Conservation (phyloP, 2,329 filamentous ascomycete species). For the Onygenales sp. region DNA sequence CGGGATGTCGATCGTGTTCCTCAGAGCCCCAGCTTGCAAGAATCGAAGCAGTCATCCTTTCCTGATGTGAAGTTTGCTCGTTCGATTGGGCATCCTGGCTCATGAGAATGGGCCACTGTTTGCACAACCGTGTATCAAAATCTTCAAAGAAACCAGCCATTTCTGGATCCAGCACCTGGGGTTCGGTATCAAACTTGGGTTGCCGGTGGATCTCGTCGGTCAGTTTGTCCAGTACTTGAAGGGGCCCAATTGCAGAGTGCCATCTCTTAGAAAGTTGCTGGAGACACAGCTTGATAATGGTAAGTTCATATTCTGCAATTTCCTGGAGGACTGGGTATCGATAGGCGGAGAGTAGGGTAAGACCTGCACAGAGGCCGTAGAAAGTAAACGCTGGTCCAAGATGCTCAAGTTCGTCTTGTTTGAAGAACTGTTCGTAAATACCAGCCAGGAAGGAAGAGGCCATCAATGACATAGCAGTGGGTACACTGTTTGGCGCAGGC, state of each 20-base stretch:
- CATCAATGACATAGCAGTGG: conserved; percentile 28
- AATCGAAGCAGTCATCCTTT: no score
- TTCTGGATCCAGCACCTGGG: not conserved
- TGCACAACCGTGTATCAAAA: not conserved
- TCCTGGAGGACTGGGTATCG: conserved; percentile 23
- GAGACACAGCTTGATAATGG: conserved; percentile 17
- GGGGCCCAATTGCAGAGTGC: conserved; percentile 15
- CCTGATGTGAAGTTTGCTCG: no score
- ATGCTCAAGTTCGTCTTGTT: conserved; percentile 31
- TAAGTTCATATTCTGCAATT: conserved; percentile 16
- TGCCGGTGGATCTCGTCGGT: not conserved
- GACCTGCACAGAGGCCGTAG: conserved; percentile 31
- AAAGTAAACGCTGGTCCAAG: conserved; percentile 33
- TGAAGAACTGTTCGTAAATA: conserved; percentile 34
- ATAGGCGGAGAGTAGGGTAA: conserved; percentile 30
- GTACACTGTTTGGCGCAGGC: conserved; percentile 16
- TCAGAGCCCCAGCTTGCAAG: not conserved
- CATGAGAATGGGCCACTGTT: not conserved
- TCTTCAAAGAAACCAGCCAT: not conserved
- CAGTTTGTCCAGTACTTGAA: not conserved
- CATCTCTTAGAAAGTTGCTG: conserved; percentile 20
- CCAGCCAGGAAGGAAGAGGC: conserved; percentile 34
- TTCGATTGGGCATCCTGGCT: not conserved
- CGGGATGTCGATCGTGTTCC: not conserved
- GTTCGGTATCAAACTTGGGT: not conserved